phyloP scores from a whole-genome alignment of 768 basidiomycete genomes.

The Solioccasus polychromus region DNA sequence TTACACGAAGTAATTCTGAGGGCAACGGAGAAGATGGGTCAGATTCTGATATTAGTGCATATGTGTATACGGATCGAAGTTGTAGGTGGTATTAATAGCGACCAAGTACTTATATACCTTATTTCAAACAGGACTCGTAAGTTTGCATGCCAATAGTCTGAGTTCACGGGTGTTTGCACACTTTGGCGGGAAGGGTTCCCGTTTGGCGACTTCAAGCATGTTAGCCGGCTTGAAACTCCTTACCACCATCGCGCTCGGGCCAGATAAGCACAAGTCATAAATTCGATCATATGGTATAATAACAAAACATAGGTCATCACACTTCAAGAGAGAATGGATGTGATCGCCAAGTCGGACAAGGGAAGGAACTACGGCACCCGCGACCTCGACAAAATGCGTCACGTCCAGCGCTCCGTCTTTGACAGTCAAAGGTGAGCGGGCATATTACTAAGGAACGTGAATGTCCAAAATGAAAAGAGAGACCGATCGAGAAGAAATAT shows the following conservation, averaged over 20 bases:
- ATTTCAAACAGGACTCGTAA: too few species aligned
- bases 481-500: conserved; percentile 11
- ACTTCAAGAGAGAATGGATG: neutral
- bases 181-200: too few species aligned
- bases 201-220: too few species aligned
- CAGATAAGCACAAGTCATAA: conserved; percentile 4
- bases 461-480: conserved; percentile 3
- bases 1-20: too few species aligned
- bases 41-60: too few species aligned
- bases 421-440: neutral
- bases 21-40: too few species aligned
- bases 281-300: conserved; percentile 23
- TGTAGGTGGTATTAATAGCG: too few species aligned
- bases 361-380: neutral
- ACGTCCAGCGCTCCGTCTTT: neutral
- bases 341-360: neutral
- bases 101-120: too few species aligned
- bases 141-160: too few species aligned
- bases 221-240: too few species aligned
- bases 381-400: neutral
- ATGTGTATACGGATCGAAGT: too few species aligned
- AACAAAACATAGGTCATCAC: conserved; percentile 2
- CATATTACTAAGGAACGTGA: neutral
- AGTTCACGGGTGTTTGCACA: too few species aligned
- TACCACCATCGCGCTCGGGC: neutral